Evolutionary conservation across 2,329 filamentous ascomycete species (phyloP).

Genomic region (Fusarium mundagurra): DNA sequence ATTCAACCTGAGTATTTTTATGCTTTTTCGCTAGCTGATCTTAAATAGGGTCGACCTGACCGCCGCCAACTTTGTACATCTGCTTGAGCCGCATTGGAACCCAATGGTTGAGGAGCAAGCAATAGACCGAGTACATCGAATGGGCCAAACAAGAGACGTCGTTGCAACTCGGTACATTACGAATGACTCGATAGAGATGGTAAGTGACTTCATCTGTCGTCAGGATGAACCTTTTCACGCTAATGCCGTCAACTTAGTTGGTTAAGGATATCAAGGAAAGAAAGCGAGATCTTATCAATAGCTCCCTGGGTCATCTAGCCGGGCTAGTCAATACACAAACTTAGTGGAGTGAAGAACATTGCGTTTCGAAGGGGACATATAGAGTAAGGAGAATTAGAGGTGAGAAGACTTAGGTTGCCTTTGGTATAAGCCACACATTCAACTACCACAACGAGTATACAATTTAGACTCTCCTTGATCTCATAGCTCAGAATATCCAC

Average conservation of each 20-base stretch:
- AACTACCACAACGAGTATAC: not conserved
- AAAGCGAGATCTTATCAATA: not conserved
- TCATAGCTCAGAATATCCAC: not conserved
- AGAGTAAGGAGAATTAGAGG: not conserved
- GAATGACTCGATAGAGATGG: not conserved
- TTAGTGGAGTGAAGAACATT: not conserved
- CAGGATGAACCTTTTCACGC: accelerated
- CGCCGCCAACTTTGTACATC: not conserved
- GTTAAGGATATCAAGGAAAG: not conserved
- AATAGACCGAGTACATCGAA: not conserved
- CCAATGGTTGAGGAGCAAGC: not conserved
- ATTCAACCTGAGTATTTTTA: not conserved
- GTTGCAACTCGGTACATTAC: not conserved
- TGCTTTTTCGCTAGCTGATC: not conserved
- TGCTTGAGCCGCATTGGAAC: not conserved
- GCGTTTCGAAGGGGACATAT: not conserved
- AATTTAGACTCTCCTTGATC: not conserved
- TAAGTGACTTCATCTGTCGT: not conserved
- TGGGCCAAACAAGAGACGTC: not conserved
- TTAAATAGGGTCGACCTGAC: not conserved
- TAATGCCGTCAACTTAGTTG: not conserved
- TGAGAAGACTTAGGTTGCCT: not conserved
- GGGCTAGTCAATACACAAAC: accelerated
- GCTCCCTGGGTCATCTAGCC: not conserved
- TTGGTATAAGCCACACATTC: not conserved